These are phyloP conservation scores for Telfairia occidentalis DNA, from an alignment of 331 rosid species.

Conservation along the genomic window DNA sequence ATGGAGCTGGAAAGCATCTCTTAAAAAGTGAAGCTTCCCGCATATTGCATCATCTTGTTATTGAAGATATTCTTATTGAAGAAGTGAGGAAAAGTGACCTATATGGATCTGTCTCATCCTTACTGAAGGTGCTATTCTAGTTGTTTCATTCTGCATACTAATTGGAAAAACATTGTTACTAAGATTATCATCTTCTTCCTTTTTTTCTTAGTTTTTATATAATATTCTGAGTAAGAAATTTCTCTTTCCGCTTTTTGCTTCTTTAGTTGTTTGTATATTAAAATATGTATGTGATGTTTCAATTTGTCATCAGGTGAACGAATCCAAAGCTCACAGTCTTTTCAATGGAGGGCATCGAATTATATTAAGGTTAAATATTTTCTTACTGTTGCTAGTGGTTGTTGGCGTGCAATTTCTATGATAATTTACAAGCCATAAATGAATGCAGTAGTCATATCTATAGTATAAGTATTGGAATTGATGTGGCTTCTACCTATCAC, in stretches of 20 bases:
- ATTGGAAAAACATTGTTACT: background rate
- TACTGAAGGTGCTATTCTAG: conserved; percentile 45
- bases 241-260: background rate
- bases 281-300: background rate
- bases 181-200: background rate
- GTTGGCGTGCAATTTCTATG: background rate
- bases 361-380: conserved; percentile 44
- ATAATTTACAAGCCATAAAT: background rate
- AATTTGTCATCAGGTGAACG: conserved; percentile 4
- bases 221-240: background rate
- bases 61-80: conserved; percentile 61
- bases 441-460: background rate
- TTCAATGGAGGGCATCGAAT: conserved; percentile 14
- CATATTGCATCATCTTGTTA: conserved; percentile 75
- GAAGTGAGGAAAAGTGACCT: conserved; percentile 86
- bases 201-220: background rate
- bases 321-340: background rate
- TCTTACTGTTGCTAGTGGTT: conserved; percentile 7
- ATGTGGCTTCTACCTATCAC: background rate
- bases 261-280: conserved; percentile 4
- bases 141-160: background rate
- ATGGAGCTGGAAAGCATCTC: conserved; percentile 84
- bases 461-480: background rate
- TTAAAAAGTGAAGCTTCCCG: conserved; percentile 90
- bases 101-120: conserved; percentile 86